A percentile compares a stretch with the other conserved stretches of the same genome.
Evolutionary conservation across 148 eudicot genomes (phyloP).

Genomic region (Heliamphora exappendiculata): DNA sequence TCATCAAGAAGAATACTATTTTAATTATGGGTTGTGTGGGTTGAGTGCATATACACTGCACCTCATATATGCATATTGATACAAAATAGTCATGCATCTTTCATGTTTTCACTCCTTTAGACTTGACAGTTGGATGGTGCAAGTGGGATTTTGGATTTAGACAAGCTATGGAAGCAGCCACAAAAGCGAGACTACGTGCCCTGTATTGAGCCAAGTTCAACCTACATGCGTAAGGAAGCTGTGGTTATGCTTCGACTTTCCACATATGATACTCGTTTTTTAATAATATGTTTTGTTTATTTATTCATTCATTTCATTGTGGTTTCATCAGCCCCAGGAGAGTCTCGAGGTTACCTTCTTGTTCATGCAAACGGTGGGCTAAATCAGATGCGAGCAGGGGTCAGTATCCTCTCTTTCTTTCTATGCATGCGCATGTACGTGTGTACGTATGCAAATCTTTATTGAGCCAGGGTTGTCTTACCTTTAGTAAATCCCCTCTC

Average conservation of each 20-base stretch:
- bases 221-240: conserved; percentile 41
- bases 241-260: neutral
- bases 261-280: neutral
- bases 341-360: conserved; percentile 67
- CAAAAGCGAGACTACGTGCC: conserved; percentile 66
- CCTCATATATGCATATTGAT: conserved; percentile 6
- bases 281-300: neutral
- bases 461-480: neutral
- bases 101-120: conserved; percentile 67
- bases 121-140: conserved; percentile 75
- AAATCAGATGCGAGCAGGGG: conserved; percentile 99
- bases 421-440: neutral
- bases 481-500: neutral
- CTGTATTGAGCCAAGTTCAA: conserved; percentile 56
- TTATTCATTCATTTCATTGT: conserved; percentile 8
- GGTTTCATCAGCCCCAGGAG: conserved; percentile 47
- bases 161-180: conserved; percentile 83
- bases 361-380: conserved; percentile 97
- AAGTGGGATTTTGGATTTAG: conserved; percentile 29
- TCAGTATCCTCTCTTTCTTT: conserved; percentile 22
- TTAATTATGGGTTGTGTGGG: neutral
- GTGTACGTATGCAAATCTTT: neutral
- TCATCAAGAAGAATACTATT: neutral
- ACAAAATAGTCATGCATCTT: conserved; percentile 31
- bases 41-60: neutral